Percentiles rank a stretch among this genome's conserved stretches.
These are phyloP conservation scores for Chaetomium cochliodes DNA, from an alignment of 495 filamentous ascomycete species.

Conservation along the genomic window DNA sequence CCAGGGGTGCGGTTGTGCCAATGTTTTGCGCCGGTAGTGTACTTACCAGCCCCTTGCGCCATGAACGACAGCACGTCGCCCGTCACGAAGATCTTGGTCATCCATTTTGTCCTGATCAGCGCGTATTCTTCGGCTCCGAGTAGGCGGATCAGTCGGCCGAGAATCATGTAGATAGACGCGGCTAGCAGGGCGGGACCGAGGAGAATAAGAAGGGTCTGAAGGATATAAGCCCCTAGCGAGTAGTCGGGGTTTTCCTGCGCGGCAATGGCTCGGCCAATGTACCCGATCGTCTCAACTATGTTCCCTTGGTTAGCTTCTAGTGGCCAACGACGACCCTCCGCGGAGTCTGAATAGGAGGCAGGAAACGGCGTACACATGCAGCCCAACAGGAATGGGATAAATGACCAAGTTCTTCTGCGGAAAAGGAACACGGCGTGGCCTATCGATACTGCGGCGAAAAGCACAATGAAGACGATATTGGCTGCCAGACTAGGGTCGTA, in stretches of 20 bases:
- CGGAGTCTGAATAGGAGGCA: neutral
- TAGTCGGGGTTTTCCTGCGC: slow-evolving; percentile 35
- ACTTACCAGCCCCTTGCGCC: slow-evolving; percentile 35
- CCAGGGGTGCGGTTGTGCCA: neutral
- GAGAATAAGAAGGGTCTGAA: slow-evolving; percentile 39
- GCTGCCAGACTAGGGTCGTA: slow-evolving; percentile 53
- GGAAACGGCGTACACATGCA: slow-evolving; percentile 47
- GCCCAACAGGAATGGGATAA: slow-evolving; percentile 59
- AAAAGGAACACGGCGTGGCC: slow-evolving; percentile 52
- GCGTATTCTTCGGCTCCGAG: slow-evolving; percentile 42
- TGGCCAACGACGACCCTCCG: neutral
- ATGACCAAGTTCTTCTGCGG: slow-evolving; percentile 56
- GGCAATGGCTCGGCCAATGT: slow-evolving; percentile 51
- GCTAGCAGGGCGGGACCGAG: slow-evolving; percentile 45
- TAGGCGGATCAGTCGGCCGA: slow-evolving; percentile 47
- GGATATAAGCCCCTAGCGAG: slow-evolving; percentile 41
- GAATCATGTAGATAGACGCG: slow-evolving; percentile 58
- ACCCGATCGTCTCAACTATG: slow-evolving; percentile 59
- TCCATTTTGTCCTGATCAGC: slow-evolving; percentile 43
- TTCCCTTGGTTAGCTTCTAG: neutral
- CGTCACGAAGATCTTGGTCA: slow-evolving; percentile 50
- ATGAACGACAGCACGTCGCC: slow-evolving; percentile 48
- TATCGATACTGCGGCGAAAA: slow-evolving; percentile 51
- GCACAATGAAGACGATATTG: slow-evolving; percentile 48
- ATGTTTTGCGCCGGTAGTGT: too few relatives aligned